Evolutionary conservation across 805 yeast genomes (phyloP).

Genomic region (Candida arabinofermentans): DNA sequence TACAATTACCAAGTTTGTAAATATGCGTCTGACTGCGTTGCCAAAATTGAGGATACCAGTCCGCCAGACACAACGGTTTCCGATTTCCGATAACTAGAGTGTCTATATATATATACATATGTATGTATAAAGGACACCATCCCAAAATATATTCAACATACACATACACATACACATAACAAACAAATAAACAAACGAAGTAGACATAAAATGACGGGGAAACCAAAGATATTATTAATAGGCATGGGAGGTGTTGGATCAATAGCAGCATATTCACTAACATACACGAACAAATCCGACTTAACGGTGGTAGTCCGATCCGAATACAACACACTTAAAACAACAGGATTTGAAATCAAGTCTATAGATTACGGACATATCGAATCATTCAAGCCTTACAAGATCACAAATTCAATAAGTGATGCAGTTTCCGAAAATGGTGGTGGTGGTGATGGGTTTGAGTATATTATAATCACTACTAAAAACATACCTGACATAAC

Average conservation of each 20-base stretch:
- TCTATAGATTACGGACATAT: slow-evolving; percentile 60
- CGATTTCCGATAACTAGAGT: no score
- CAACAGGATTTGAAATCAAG: slow-evolving; percentile 50
- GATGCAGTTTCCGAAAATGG: slow-evolving; percentile 30
- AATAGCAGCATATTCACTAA: slow-evolving; percentile 61
- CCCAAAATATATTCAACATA: no score
- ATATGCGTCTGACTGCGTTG: no score
- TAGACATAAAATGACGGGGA: no score
- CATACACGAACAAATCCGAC: slow-evolving; percentile 39
- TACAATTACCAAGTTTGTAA: no score
- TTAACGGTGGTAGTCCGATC: slow-evolving; percentile 62
- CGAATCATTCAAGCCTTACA: slow-evolving; percentile 50
- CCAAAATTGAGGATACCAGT: no score
- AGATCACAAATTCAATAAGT: slow-evolving; percentile 31
- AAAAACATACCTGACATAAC: slow-evolving; percentile 60
- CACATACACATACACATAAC: no score
- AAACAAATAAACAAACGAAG: no score
- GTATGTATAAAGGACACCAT: no score
- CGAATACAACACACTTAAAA: slow-evolving; percentile 47
- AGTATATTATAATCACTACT: slow-evolving; percentile 54
- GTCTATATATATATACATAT: no score
- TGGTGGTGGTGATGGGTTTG: slow-evolving; percentile 30
- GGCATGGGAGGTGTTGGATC: slow-evolving; percentile 89
- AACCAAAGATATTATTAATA: slow-evolving; percentile 26
- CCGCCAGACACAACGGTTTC: no score